Percentiles rank a stretch among this genome's conserved stretches.
Evolutionary conservation across 306 rosid genomes (phyloP).

Genomic region (Trichosanthes truncata): DNA sequence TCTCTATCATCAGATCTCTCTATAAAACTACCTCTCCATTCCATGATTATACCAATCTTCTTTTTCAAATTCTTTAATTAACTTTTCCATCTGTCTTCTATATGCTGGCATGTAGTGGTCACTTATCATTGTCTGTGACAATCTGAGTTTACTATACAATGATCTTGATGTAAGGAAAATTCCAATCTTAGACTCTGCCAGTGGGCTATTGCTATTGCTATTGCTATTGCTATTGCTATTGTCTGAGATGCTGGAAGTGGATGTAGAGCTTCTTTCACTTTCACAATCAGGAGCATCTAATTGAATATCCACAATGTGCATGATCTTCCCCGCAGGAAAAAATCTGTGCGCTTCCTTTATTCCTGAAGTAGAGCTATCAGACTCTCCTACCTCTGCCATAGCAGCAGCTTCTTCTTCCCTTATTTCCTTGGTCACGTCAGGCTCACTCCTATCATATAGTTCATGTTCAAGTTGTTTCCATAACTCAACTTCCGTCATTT

Average conservation of each 20-base stretch:
- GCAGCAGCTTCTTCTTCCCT: slow-evolving; percentile 56
- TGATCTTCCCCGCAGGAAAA: slow-evolving; percentile 83
- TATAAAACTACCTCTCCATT: slow-evolving; percentile 29
- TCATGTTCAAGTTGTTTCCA: slow-evolving; percentile 93
- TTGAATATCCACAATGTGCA: slow-evolving; percentile 57
- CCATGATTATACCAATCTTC: slow-evolving; percentile 30
- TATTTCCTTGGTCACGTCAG: slow-evolving; percentile 38
- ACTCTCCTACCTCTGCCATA: slow-evolving; percentile 45
- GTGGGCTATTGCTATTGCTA: slow-evolving; percentile 21
- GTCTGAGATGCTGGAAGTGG: slow-evolving; percentile 22
- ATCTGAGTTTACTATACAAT: slow-evolving; percentile 69
- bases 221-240: slow-evolving; percentile 10
- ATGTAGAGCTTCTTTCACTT: slow-evolving; percentile 30
- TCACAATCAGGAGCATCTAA: slow-evolving; percentile 25
- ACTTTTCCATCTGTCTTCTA: slow-evolving; percentile 69
- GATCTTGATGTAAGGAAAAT: slow-evolving; percentile 75
- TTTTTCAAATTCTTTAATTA: slow-evolving; percentile 54
- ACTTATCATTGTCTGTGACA: slow-evolving; percentile 87
- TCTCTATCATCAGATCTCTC: slow-evolving; percentile 10
- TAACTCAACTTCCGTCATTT: slow-evolving; percentile 70
- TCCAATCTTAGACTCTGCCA: slow-evolving; percentile 47
- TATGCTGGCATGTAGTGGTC: slow-evolving; percentile 95
- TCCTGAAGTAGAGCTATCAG: slow-evolving; percentile 37
- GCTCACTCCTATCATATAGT: slow-evolving; percentile 43
- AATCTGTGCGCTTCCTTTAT: slow-evolving; percentile 68